These are phyloP conservation scores for Eruca vesicaria DNA, from an alignment of 441 rosid species.

Conservation along the genomic window DNA sequence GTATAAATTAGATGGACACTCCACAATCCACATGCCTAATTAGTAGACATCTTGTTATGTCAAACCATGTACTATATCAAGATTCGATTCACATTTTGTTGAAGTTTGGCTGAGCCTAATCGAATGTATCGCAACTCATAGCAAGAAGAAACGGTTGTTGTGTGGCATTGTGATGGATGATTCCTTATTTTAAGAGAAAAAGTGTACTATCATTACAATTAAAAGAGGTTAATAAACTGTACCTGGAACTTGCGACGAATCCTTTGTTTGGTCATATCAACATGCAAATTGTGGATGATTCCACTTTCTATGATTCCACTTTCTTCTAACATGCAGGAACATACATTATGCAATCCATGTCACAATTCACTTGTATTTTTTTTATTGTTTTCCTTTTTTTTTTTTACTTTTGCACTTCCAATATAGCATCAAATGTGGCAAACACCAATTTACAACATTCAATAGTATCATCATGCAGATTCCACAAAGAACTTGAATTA, in stretches of 20 bases:
- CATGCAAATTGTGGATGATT: constrained; percentile 21
- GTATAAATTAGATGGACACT: constrained; percentile 24
- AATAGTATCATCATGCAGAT: not conserved
- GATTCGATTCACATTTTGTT: constrained; percentile 3
- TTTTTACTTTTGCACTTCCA: not conserved
- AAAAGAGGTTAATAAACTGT: not conserved
- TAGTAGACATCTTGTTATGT: not conserved
- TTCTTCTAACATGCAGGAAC: constrained; percentile 16
- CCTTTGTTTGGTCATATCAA: constrained; percentile 30
- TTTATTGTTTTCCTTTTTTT: not conserved
- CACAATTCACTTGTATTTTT: not conserved
- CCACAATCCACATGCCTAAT: not conserved
- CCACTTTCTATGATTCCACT: not conserved
- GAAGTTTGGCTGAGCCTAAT: not conserved
- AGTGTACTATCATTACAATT: constrained; percentile 1
- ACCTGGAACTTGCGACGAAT: constrained; percentile 11
- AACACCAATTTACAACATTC: constrained; percentile 16
- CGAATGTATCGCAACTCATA: not conserved
- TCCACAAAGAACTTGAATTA: not conserved
- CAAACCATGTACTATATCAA: constrained; percentile 7
- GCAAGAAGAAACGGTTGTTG: constrained; percentile 3
- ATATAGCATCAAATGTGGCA: constrained; percentile 21
- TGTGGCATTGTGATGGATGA: not conserved
- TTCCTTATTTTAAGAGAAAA: constrained; percentile 11
- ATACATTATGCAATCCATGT: constrained; percentile 20